Evolutionary conservation across 768 basidiomycete genomes (phyloP), one percentile per base, ranked within the genome.

Genomic region (Panellus pusillus): DNA sequence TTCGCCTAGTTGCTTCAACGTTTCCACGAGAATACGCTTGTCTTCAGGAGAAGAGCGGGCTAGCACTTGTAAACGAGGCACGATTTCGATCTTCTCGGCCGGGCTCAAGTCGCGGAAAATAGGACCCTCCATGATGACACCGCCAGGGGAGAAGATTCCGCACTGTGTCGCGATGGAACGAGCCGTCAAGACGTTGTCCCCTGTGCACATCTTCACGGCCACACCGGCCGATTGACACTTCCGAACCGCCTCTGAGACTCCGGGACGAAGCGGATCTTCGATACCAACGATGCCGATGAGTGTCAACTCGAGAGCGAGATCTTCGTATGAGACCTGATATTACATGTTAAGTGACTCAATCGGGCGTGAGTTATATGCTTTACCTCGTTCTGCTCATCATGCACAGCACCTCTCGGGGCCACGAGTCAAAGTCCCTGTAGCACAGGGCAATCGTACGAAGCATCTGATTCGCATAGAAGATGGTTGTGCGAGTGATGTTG

Each of bases 71-170:
- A 99, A 77, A 17, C 93, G 86, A 5, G 96, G 96, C 1, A 94
- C 87, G 53, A 98, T 81, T 42, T 91, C 88, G 36, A 89, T 72
- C 70, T 86, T 84, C 59, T 97, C 88, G 0, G 74, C 61, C 17
- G 83, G 79, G 12, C 72, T 77, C 32, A 99, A 79, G 65, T 86
- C 76, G 40, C 97, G 82, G 79, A 98, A 99, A 5, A 87, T 79
- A 0, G 96, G 96, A 0, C 97, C 95, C 67, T 99, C 97, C 93
- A 98, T 98, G 71, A 99, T 91, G 61, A 98, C 82, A 28, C 97
- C 97, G 20, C 95, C 95, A 3, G 88, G 71, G 15, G 88, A 89
- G 74, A 89, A 98, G 67, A 98, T 98, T 36, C 95, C 94, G 64
- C 96, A 98, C 65, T 99, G 96, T 1, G 81, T 79, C 18, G 97